Evolutionary conservation across 305 asterid species (phyloP).

Genomic region (Solanum hybrid): DNA sequence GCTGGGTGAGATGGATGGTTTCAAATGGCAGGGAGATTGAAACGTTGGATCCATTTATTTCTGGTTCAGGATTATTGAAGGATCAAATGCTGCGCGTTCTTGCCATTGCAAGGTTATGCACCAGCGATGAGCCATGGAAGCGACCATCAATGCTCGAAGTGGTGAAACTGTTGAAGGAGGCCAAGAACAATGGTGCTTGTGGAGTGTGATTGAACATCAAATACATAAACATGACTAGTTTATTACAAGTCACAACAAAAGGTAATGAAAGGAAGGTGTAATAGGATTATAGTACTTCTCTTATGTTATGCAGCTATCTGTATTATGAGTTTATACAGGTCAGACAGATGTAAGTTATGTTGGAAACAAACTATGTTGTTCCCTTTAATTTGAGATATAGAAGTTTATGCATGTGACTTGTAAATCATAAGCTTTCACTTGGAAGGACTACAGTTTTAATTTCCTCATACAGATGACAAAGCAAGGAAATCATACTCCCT

Average conservation of each 20-base stretch:
- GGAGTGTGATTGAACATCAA: not conserved
- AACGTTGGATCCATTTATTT: conserved; percentile 27
- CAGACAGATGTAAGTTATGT: not conserved
- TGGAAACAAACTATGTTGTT: not conserved
- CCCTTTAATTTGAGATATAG: not conserved
- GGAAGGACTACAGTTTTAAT: not conserved
- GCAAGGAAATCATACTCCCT: not conserved
- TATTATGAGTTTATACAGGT: not conserved
- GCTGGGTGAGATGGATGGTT: conserved; percentile 74
- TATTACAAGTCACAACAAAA: not conserved
- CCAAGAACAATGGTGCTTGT: not conserved
- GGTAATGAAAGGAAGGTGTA: not conserved
- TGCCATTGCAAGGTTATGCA: conserved; percentile 53
- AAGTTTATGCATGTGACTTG: not conserved
- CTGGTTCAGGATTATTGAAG: conserved; percentile 14
- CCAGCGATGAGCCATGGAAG: conserved; percentile 57
- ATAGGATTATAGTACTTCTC: not conserved
- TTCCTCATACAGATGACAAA: not conserved
- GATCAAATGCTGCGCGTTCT: conserved; percentile 53
- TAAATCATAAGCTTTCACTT: not conserved
- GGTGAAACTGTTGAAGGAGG: conserved; percentile 45
- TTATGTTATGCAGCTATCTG: not conserved
- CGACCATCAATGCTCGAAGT: conserved; percentile 74
- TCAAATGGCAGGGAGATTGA: conserved; percentile 34
- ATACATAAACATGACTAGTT: not conserved